Base-by-base conservation (phyloP, 768 basidiomycete genomes). In the Gyrodon lividus region DNA sequence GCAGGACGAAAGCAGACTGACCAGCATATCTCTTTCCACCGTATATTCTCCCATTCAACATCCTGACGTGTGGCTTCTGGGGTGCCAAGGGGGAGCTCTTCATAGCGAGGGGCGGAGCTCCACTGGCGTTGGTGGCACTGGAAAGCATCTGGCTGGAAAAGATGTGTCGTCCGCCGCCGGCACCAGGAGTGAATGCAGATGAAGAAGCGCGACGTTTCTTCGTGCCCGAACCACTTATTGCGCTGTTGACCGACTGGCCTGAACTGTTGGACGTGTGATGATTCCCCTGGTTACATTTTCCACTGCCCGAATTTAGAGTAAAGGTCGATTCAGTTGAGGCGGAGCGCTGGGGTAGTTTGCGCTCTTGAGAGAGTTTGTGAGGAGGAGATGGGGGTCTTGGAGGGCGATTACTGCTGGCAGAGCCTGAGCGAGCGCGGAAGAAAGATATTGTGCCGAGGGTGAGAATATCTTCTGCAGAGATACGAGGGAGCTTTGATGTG, bases 41-140 rank as follows among this genome's bases (percentile, higher is more conserved):
- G 58, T 94, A 94, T 0, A 93, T 80, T 22, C 92, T 78, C 0
- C 92, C 92, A 61, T 95, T 95, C 54, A 95, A 76, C 86, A 94
- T 86, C 49, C 77, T 78, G 4, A 79, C 74, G 48, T 78, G 77
- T 6, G 39, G 71, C 37, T 54, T 66, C 1, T 50, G 62, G 0
- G 16, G 48, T 35, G 31, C 17, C 2, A 35, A 5, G 1, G 48
- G n/a, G 14, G 56, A 55, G 19, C 41, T 45, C 16, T 51, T 56
- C 26, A 39, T 26, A 9, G 39, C 16, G n/a, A 35, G 46, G 2
- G 34, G 19, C 5, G 19, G 16, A 37, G n/a, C 17, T 19, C n/a
- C 35, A 20, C 44, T 64, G 26, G 51, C 48, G 47, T 1, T 14
- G 17, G 7, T 2, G 4, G 48, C 16, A 19, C 33, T 31, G 26